These are phyloP conservation scores for Xanthoconium purpureum DNA, from an alignment of 768 basidiomycete genomes.

Conservation along the genomic window DNA sequence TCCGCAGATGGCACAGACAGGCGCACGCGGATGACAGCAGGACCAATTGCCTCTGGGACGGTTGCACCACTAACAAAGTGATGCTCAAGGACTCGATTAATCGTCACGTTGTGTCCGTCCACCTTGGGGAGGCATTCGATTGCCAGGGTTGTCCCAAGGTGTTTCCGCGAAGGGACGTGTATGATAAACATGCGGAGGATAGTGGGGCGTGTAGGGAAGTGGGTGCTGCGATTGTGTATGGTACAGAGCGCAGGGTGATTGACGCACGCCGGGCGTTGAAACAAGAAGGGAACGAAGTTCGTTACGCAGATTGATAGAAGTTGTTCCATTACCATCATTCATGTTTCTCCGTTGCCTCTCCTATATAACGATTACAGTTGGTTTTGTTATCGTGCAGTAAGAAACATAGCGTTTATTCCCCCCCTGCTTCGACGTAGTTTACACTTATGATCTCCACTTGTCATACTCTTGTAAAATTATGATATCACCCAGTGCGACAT, in stretches of 20 bases:
- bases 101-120: conserved; percentile 5
- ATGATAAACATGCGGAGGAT: background rate
- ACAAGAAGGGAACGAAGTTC: background rate
- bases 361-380: background rate
- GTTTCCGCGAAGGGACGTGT: conserved; percentile 7
- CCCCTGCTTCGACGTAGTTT: too few relatives aligned
- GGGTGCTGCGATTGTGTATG: background rate
- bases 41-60: conserved; percentile 2
- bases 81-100: conserved; percentile 7
- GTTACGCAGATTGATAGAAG: background rate
- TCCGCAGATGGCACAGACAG: conserved; percentile 7
- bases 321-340: background rate
- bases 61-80: background rate
- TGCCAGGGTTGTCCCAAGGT: conserved; percentile 1
- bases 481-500: too few relatives aligned
- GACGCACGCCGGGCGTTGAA: background rate
- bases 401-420: too few relatives aligned
- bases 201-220: background rate
- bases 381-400: too few relatives aligned
- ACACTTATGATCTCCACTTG: too few relatives aligned
- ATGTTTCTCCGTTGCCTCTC: background rate
- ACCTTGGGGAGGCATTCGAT: conserved; percentile 6
- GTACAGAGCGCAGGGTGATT: background rate
- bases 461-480: too few relatives aligned
- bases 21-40: background rate